Evolutionary conservation across 371 early-diverging fungal species (phyloP).

Genomic region (Chytridium lagenaria): DNA sequence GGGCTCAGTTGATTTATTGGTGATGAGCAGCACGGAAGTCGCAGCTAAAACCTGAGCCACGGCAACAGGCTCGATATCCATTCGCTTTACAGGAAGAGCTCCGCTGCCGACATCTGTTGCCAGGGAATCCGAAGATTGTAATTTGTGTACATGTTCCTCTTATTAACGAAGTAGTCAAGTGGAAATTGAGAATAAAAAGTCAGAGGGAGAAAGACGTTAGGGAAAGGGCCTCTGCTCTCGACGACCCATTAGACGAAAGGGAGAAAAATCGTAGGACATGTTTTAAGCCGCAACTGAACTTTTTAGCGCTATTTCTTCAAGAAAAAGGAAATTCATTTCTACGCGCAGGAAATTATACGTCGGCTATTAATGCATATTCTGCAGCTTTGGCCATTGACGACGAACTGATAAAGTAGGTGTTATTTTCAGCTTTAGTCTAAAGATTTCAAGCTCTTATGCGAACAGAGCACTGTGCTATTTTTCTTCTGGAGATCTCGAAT

Average conservation of each 20-base stretch:
- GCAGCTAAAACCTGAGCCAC: constrained; percentile 38
- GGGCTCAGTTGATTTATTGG: neutral
- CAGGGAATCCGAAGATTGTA: constrained; percentile 59
- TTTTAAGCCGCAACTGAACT: neutral
- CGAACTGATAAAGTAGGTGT: neutral
- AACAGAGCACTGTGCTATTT: constrained; percentile 53
- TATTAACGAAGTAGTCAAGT: constrained; percentile 47
- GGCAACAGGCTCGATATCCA: constrained; percentile 34
- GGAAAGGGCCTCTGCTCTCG: constrained; percentile 5
- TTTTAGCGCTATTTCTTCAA: constrained; percentile 46
- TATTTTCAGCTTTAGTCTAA: neutral
- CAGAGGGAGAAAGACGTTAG: constrained; percentile 41
- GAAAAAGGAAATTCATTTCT: constrained; percentile 52
- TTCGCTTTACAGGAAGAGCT: constrained; percentile 48
- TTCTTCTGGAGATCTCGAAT: constrained; percentile 26
- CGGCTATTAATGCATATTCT: constrained; percentile 50
- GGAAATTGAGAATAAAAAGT: constrained; percentile 50
- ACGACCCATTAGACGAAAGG: constrained; percentile 24
- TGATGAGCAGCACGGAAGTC: constrained; percentile 17
- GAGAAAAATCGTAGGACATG: constrained; percentile 45
- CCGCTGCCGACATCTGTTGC: constrained; percentile 52
- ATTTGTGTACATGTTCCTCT: neutral
- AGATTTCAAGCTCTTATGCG: constrained; percentile 32
- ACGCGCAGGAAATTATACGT: constrained; percentile 42
- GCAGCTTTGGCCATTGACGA: constrained; percentile 37